Conservation (phyloP, 2,329 filamentous ascomycete species). For the Phialemoniopsis sp. region DNA sequence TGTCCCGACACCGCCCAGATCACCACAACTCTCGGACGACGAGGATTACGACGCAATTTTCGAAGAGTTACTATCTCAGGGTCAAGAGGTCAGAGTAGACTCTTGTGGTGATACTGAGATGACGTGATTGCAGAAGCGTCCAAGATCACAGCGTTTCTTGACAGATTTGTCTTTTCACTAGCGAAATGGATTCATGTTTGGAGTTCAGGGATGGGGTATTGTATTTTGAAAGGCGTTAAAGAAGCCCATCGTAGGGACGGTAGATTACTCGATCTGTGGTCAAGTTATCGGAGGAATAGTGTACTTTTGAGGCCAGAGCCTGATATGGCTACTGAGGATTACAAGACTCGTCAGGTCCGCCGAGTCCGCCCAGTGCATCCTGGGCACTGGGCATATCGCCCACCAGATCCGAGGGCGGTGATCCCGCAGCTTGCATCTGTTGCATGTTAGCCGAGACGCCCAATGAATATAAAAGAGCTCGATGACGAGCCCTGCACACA, state of each 20-base stretch:
- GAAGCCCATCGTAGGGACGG: constrained; percentile 1
- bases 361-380: constrained; percentile 59
- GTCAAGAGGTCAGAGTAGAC: constrained; percentile 18
- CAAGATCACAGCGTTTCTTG: no score
- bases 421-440: constrained; percentile 95
- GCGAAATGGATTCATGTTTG: no score
- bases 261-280: constrained; percentile 1
- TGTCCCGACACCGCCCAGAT: constrained; percentile 20
- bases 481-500: background rate
- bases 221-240: no score
- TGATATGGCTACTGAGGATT: constrained; percentile 47
- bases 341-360: constrained; percentile 57
- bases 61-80: constrained; percentile 56
- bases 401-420: constrained; percentile 84
- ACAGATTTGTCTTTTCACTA: no score
- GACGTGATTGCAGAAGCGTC: constrained; percentile 21
- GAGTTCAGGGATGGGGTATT: no score
- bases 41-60: constrained; percentile 63
- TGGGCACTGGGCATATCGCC: constrained; percentile 84
- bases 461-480: constrained; percentile 4
- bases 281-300: background rate
- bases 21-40: constrained; percentile 43
- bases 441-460: background rate
- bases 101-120: constrained; percentile 42
- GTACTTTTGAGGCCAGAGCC: background rate